Percentiles rank a stretch among this genome's conserved stretches.
Evolutionary conservation across 352 stramenopile species (phyloP).

Genomic region (Globisporangium nagaii): DNA sequence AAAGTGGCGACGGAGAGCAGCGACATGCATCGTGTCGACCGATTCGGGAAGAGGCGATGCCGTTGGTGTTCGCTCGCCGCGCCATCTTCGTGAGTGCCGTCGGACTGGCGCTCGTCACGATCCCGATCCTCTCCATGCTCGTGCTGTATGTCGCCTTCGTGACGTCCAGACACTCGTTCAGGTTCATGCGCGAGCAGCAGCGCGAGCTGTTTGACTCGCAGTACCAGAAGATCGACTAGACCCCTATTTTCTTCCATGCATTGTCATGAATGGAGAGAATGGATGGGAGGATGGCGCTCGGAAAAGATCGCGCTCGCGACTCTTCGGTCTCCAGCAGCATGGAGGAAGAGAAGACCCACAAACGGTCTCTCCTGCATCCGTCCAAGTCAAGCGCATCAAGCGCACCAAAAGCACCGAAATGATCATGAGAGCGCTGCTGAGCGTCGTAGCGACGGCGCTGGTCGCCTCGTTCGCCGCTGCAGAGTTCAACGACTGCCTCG

Average conservation of each 20-base stretch:
- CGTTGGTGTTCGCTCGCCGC: conserved; percentile 10
- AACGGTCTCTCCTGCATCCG: not conserved
- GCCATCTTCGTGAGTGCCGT: conserved; percentile 7
- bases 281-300: not conserved
- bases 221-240: conserved; percentile 14
- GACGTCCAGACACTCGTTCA: conserved; percentile 9
- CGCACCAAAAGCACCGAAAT: not conserved
- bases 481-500: conserved; percentile 53
- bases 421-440: not conserved
- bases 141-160: not conserved
- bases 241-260: not conserved
- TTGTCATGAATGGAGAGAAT: not conserved
- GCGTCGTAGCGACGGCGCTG: not conserved
- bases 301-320: conserved; percentile 16
- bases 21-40: conserved; percentile 13
- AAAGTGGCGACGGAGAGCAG: not conserved
- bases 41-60: conserved; percentile 15
- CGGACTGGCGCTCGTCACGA: conserved; percentile 6
- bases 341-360: not conserved
- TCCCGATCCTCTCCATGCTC: conserved; percentile 4
- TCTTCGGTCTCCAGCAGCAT: conserved; percentile 13
- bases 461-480: conserved; percentile 1
- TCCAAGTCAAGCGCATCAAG: conserved; percentile 3
- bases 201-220: conserved; percentile 12
- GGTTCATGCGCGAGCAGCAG: conserved; percentile 15